phyloP scores from a whole-genome alignment of 2,329 filamentous ascomycete genomes.

The Xylariaceae sp. region DNA sequence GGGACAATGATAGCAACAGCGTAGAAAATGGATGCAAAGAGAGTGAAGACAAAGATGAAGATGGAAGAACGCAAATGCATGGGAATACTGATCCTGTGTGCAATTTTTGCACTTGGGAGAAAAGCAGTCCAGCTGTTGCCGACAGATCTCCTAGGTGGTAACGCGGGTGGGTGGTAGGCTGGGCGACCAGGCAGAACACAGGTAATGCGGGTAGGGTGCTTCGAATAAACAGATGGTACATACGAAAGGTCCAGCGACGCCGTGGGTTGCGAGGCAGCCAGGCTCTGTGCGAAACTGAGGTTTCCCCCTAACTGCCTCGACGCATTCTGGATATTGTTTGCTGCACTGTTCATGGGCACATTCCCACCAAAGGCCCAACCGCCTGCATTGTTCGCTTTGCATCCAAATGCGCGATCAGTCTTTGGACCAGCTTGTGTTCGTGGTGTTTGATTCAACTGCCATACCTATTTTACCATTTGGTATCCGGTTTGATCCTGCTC shows the following conservation, averaged over 20 bases:
- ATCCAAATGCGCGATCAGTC: slow-evolving; percentile 25
- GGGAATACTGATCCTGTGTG: too few relatives aligned
- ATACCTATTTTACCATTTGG: slow-evolving; percentile 62
- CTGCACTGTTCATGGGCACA: slow-evolving; percentile 54
- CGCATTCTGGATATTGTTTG: slow-evolving; percentile 46
- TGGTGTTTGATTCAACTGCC: slow-evolving; percentile 22
- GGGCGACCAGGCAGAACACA: neutral
- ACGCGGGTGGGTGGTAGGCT: neutral
- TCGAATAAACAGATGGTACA: slow-evolving; percentile 28
- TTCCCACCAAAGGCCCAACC: slow-evolving; percentile 60
- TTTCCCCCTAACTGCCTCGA: slow-evolving; percentile 52
- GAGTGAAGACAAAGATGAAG: too few relatives aligned
- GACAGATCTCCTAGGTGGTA: neutral
- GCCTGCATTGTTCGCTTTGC: slow-evolving; percentile 44
- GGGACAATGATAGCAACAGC: too few relatives aligned
- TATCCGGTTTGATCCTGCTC: slow-evolving; percentile 54
- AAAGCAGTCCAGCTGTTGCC: too few relatives aligned
- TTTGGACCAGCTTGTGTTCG: slow-evolving; percentile 8
- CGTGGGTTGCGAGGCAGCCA: slow-evolving; percentile 57
- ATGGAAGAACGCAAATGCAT: too few relatives aligned
- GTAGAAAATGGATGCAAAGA: too few relatives aligned
- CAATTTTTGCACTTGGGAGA: too few relatives aligned
- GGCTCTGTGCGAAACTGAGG: slow-evolving; percentile 62
- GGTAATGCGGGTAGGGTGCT: neutral
- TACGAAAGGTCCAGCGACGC: slow-evolving; percentile 61